Evolutionary conservation across 2,329 filamentous ascomycete species (phyloP), one percentile per base, ranked within the genome.

Genomic region (Fusarium nurragi): DNA sequence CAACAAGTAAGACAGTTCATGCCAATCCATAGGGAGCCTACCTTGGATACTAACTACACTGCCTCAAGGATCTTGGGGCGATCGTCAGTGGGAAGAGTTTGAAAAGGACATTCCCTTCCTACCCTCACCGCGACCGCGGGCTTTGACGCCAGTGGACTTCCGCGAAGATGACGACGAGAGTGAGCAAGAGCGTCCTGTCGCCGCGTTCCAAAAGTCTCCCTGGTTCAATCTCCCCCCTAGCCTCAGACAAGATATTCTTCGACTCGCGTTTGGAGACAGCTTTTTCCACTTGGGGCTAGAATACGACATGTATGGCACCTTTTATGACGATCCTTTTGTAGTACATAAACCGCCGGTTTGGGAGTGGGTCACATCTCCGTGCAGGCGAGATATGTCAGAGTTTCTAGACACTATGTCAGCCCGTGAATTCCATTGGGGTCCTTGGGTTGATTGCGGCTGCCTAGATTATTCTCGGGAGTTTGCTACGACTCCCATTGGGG

Each of bases 201-300:
- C 23, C 4, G 12, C 40, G 3, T n/a, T 23, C 1, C 54, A 60
- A 12, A 32, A 4, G 5, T 60, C 34, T 1, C 5, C 23, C 2
- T 60, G 57, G 57, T 60, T 60, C 10, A 54, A n/a, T 0, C 8
- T 54, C 0, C 57, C 54, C 6, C 22, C 57, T 2, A 8, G 36
- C 4, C 13, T 60, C 1, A 21, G 57, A 4, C 19, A 25, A 1
- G 54, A 60, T 4, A 60, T 60, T 3, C 5, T 60, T 2, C 12
- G 36, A 8, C 18, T 53, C 7, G 46, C 46, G 1, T 54, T 60
- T n/a, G 46, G 54, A 13, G 34, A 22, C n/a, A 26, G 34, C 1
- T 22, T 40, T 6, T 14, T 60, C 2, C 57, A 60, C 3, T 47
- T 48, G 45, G 14, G 9, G 6, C 22, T 60, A 7, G 23, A 34